Base-by-base conservation (phyloP, 495 filamentous ascomycete species). In the Neurospora sp. region DNA sequence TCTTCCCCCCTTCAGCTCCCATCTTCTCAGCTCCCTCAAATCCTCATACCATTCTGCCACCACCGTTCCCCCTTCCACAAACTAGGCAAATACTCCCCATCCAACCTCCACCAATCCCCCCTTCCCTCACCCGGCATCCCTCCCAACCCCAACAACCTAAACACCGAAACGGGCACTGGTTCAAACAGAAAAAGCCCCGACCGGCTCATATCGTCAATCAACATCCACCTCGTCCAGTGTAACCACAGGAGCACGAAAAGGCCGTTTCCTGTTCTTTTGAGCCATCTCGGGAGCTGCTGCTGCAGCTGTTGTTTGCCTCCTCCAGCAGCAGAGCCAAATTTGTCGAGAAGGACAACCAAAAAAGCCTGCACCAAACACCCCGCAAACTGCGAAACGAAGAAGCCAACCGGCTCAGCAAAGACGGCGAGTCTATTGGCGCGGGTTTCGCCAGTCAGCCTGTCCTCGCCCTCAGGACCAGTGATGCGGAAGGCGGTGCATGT, bases 121-220 rank as follows among this genome's bases (percentile, higher is more conserved):
- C 79, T 85, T 0, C 86, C 85, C 46, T 88, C 84, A 0, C 76
- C 83, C 42, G 82, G 68, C 9, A 74, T 73, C 35, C n/a, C 41
- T 4, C 85, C 88, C 12, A 86, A 77, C 1, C 88, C 88, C 11
- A 91, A 44, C 11, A 83, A 84, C 46, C 90, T 81, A 12, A 90
- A 65, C 4, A 81, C 77, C 75, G 90, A 92, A 1, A 92, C 22
- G 0, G 92, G 92, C n/a, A 93, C 79, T 0, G 91, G 91, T 80
- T 93, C 90, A 73, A 85, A 88, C 20, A 92, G 72, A 88, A 89
- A 93, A 9, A 93, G 44, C 0, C 88, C 90, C 0, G 85, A 86
- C 14, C 83, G 80, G 0, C 85, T 81, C 76, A 93, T 88, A 70
- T 94, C 92, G 79, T 92, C 88, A 10, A 90, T 78, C 2, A 89